Evolutionary conservation across 2,329 filamentous ascomycete genomes (phyloP).

Genomic region (Pezicula rhizophila): DNA sequence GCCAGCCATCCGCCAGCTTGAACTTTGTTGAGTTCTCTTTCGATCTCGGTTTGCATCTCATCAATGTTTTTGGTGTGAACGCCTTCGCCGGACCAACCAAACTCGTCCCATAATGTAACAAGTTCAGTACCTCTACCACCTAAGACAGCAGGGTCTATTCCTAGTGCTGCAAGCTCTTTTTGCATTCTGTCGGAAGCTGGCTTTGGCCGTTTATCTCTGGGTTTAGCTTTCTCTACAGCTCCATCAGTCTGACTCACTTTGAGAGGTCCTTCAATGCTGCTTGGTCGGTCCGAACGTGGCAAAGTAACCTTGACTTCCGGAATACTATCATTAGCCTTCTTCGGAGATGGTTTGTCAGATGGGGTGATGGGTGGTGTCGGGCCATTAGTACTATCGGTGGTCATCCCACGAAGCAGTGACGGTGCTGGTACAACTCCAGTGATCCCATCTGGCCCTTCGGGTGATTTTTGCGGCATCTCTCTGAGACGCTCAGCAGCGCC

Average conservation of each 20-base stretch:
- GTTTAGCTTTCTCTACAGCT: conserved; percentile 22
- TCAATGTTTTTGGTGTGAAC: conserved; percentile 72
- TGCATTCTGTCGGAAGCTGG: conserved; percentile 26
- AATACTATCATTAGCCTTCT: conserved; percentile 29
- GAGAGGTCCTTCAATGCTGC: conserved; percentile 33
- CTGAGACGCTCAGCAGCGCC: conserved; percentile 73
- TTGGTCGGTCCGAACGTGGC: conserved; percentile 35
- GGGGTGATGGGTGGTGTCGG: conserved; percentile 18
- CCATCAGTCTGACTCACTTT: conserved; percentile 29
- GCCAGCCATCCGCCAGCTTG: conserved; percentile 91
- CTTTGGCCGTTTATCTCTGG: conserved; percentile 24
- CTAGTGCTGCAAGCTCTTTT: conserved; percentile 42
- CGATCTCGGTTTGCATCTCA: conserved; percentile 74
- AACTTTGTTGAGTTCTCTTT: conserved; percentile 80
- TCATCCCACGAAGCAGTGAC: conserved; percentile 36
- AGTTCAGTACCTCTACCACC: conserved; percentile 75
- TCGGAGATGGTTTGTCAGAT: conserved; percentile 16
- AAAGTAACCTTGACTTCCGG: conserved; percentile 55
- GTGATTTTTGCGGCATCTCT: conserved; percentile 47
- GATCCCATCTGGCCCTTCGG: conserved; percentile 78
- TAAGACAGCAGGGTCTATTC: conserved; percentile 70
- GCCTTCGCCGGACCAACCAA: conserved; percentile 79
- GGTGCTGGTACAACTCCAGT: conserved; percentile 83
- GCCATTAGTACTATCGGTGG: conserved; percentile 31
- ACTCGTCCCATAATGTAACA: conserved; percentile 74